Percentiles rank a stretch among this genome's conserved stretches.
Evolutionary conservation across 73 alveolate species (phyloP).

Genomic region (Tetrahymena elliotti): DNA sequence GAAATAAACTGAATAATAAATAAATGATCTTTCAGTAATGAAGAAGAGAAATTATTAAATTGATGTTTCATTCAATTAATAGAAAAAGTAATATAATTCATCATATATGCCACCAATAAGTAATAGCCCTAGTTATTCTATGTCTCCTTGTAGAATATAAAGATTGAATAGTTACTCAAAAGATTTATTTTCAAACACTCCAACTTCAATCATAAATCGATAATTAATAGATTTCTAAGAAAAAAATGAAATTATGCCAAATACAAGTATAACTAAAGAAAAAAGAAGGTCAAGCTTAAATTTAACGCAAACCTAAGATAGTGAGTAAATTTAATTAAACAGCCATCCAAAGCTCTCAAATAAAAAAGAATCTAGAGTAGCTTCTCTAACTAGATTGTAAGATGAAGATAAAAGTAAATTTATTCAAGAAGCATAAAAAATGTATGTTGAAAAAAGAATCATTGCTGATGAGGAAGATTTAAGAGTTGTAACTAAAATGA

Average conservation of each 20-base stretch:
- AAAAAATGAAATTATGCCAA: neutral
- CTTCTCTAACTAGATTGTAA: neutral
- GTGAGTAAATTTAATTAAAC: neutral
- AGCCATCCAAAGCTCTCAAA: neutral
- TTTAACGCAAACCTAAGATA: neutral
- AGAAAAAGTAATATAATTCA: neutral
- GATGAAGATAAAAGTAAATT: neutral
- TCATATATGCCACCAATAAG: neutral
- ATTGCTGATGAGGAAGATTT: neutral
- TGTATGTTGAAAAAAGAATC: neutral
- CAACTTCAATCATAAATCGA: neutral
- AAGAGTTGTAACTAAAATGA: neutral
- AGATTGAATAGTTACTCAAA: neutral
- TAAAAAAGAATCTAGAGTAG: neutral
- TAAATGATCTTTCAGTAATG: no score
- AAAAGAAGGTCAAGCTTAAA: neutral
- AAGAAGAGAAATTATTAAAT: neutral
- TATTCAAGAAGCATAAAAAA: neutral
- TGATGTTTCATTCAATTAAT: neutral
- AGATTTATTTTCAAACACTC: neutral
- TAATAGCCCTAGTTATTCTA: neutral
- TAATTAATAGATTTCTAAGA: neutral
- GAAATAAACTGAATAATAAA: neutral
- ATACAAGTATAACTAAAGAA: neutral
- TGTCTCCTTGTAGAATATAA: neutral